phyloP scores from a whole-genome alignment of 345 rosid genomes.

The Moricandia arvensis region DNA sequence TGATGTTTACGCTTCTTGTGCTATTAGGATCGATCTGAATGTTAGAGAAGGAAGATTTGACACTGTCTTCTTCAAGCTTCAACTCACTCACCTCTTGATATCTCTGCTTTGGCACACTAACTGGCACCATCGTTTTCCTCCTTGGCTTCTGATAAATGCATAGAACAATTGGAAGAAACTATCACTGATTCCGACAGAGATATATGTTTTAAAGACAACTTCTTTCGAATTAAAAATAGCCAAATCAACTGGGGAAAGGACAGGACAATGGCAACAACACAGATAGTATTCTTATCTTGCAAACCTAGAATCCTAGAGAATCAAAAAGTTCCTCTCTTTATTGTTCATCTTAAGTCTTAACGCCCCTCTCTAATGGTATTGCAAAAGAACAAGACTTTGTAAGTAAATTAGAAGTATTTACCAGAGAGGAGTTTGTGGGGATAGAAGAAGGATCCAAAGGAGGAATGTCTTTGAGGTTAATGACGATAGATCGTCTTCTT shows the following conservation, averaged over 20 bases:
- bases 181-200: conserved; percentile 11
- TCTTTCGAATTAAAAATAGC: not conserved
- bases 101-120: not conserved
- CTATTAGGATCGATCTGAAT: conserved; percentile 40
- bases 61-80: conserved; percentile 8
- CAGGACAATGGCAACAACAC: not conserved
- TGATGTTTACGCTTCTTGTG: conserved; percentile 10
- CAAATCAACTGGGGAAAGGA: not conserved
- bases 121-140: conserved; percentile 2
- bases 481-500: conserved; percentile 6
- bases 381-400: too few relatives aligned
- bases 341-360: too few relatives aligned
- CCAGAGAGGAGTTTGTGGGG: conserved; percentile 16
- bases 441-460: conserved; percentile 30
- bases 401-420: not conserved
- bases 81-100: not conserved
- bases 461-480: conserved; percentile 35
- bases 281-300: not conserved
- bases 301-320: not conserved
- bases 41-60: conserved; percentile 22
- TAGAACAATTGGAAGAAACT: not conserved
- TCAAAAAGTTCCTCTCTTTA: too few relatives aligned
- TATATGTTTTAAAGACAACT: not conserved
- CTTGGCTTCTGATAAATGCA: conserved; percentile 26
- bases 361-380: not conserved